Base-by-base conservation (phyloP, 73 alveolate species). In the Blepharisma stoltei region DNA sequence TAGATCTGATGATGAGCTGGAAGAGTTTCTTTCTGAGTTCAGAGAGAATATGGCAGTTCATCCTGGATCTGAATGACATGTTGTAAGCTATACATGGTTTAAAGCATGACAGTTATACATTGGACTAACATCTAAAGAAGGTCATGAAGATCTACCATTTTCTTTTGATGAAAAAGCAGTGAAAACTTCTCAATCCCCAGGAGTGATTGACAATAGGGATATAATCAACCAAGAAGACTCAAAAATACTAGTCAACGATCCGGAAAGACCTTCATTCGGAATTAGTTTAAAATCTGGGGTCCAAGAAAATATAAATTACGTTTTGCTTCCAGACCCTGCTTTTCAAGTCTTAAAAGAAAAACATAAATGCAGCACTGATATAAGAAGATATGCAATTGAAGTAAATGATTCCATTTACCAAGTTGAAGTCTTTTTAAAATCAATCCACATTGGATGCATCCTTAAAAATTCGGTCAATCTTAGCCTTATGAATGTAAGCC, bases 41-140 rank as follows among this genome's bases (percentile, higher is more conserved):
- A 60, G 23, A 60, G 23, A 43, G 21, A 69, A 69, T 43, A 14
- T n/a, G 11, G 79, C 11, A 38, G 27, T 53, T n/a, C 11, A 69
- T 7, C 55, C 65, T n/a, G 79, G 79, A 9, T 38, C 55, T 69
- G 65, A 69, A 25, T 69, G 79, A 53, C 65, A 69, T 69, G 55
- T 69, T 9, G 45, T 69, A 23, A 44, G 67, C 38, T 9, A 14
- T 18, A n/a, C 18, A 0, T 69, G 79, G 79, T 69, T 69, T 69
- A 43, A 69, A 5, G 27, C 11, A 46, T 69, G 79, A 43, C 65
- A 69, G 5, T 9, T 37, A 9, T 69, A 44, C 27, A 53, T 69
- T n/a, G 18, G 23, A 1, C 14, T 60, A 8, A 18, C 49, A 14
- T 25, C 37, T 38, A 14, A 14, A 14, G 23, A 46, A 18, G 45